Evolutionary conservation across 2,329 filamentous ascomycete genomes (phyloP), one percentile per base, ranked within the genome.

Genomic region (Xylaria sp.): DNA sequence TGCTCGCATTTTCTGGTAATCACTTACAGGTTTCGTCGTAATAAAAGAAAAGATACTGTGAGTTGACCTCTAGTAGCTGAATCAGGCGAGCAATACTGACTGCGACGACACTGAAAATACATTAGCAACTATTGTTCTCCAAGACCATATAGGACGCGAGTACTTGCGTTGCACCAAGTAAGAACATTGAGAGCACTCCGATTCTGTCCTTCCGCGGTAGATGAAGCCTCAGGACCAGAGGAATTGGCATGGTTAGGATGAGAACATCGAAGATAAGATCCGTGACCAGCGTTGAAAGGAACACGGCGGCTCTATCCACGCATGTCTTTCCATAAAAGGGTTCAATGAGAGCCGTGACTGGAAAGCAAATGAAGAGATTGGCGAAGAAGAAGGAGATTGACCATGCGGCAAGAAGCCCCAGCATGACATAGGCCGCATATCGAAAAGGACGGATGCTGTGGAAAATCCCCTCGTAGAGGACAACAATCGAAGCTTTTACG

Each of bases 1-100:
- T 5, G 23, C 23, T 23, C 23, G 23, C 23, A 23, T 23, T 13
- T 13, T 39, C 3, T 23, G 19, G 52, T 57, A 54, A 37, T 46
- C 8, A 60, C 67, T n/a, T 63, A 70, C 68, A 70, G 3, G 68
- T 70, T 48, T 67, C 66, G 10, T 70, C 66, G 52, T 67, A 65
- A 13, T 63, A 66, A 39, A 65, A 63, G 5, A 57, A 56, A 11
- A 66, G 52, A 35, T 67, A 65, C 39, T 66, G 57, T 10, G 63
- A 55, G 1, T 62, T 63, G 10, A 70, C 63, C 19, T 66, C 54
- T 4, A 66, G 49, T 5, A 60, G 57, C 10, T 57, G 58, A 2
- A 55, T 37, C 30, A 63, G 57, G 37, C 65, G 65, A 13, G 63
- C 60, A 8, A 65, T 60, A 37, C 62, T 67, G 34, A 67, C 61